Evolutionary conservation across 371 early-diverging fungal genomes (phyloP).

Genomic region (Apophysomyces ossiformis): DNA sequence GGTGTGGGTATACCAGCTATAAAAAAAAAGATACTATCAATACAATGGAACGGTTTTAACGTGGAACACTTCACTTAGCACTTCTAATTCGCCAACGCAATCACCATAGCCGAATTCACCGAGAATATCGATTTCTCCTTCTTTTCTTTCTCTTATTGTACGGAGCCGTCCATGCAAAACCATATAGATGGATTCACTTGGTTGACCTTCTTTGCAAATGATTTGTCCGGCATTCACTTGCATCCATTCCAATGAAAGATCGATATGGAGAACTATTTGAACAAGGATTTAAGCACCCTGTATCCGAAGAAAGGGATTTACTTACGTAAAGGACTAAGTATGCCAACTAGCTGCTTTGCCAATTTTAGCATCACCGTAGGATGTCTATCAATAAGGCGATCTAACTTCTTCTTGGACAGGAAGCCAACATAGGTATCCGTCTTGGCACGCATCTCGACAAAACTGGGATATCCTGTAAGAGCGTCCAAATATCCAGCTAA

Average conservation of each 20-base stretch:
- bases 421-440: constrained; percentile 87
- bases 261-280: constrained; percentile 78
- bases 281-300: not conserved
- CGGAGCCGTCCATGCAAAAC: constrained; percentile 95
- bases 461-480: constrained; percentile 88
- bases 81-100: constrained; percentile 94
- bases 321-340: constrained; percentile 82
- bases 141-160: constrained; percentile 72
- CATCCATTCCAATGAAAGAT: constrained; percentile 96
- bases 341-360: constrained; percentile 84
- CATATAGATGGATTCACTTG: constrained; percentile 87
- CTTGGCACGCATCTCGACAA: constrained; percentile 82
- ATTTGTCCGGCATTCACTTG: constrained; percentile 92
- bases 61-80: constrained; percentile 61
- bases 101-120: constrained; percentile 95
- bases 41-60: no score
- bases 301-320: not conserved
- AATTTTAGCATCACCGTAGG: constrained; percentile 85
- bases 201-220: constrained; percentile 86
- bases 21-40: not conserved
- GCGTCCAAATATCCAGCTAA: constrained; percentile 92
- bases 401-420: constrained; percentile 79
- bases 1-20: constrained; percentile 70
- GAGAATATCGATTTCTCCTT: constrained; percentile 77
- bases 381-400: constrained; percentile 82